Base-by-base conservation (phyloP, 805 yeast genomes). In the Metschnikowia noctiluminum region DNA sequence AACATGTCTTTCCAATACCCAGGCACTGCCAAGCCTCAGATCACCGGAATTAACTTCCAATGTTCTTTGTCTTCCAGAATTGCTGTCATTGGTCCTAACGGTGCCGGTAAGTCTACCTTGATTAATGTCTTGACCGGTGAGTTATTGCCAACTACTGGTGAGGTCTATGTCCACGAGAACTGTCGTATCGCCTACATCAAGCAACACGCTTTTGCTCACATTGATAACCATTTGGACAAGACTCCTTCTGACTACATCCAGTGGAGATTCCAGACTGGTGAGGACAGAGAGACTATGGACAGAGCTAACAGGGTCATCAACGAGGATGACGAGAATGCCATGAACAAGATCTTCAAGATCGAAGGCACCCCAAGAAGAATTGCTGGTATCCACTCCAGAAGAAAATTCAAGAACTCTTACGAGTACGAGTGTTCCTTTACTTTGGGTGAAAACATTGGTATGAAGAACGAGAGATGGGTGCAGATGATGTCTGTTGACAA, bases 181-280 rank as follows among this genome's bases (percentile, higher is more conserved):
- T 87, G 96, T 83, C 96, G 99, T 87, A 94, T 94, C 69, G 99
- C 98, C 70, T 94, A 94, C 94, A 91, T 94, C 69, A 94, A 94
- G 82, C 99, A 94, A 82, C 99, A 95, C 77, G 99, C 99, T 76
- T 94, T 94, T 73, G 98, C 98, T 61, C 99, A 94, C 78, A 92
- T 94, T 70, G 99, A 95, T 78, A 84, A 87, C 73, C 99, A 94
- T 75, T 84, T 92, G 76, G 99, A 94, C 85, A 89, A 87, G 85
- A 94, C 99, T 70, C 99, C 99, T 72, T 90, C 97, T 69, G 99
- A 94, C 83, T 94, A 94, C 82, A 94, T 94, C 67, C 99, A 94
- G 82, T 94, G 99, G 99, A 94, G 99, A 87, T 94, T 92, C 97
- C 99, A 94, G 83, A 94, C 99, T 73, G 99, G 99, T 91, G 99